Base-by-base conservation (phyloP, 2,329 filamentous ascomycete species). In the Aspergillus ustus region DNA sequence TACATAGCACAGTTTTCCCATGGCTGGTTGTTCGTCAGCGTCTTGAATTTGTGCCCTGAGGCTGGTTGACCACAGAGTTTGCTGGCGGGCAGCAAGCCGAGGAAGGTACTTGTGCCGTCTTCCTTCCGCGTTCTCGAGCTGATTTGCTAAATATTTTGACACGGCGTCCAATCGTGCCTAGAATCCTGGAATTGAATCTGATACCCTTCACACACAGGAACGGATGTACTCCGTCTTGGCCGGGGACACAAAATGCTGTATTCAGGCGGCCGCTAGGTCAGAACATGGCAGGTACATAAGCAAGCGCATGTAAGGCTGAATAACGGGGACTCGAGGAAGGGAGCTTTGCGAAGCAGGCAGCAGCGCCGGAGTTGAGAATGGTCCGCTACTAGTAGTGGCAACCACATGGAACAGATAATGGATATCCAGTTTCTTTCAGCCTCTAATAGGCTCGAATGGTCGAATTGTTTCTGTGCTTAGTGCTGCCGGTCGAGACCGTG, bases 231-330 rank as follows among this genome's bases (percentile, higher is more conserved):
- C 5, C 19, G 15, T 7, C 20, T 25, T 22, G 20, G 19, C 28
- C 29, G 19, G 25, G 25, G 19, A 34, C 19, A 55, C 17, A 13
- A 37, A 13, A n/a, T 49, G 20, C 19, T 48, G 11, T 11, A 25
- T 19, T 25, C 29, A 28, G 20, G 20, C 31, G 13, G 13, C 29
- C 22, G 4, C 28, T 19, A 29, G 20, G 7, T 7, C 19, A 25
- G 25, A 22, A 9, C 37, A 28, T 31, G 22, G 7, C 29, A 11
- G 25, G 17, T 22, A 43, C 9, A 15, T 50, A n/a, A 9, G 4
- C 28, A 49, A 56, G 53, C 44, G 49, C 53, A 56, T 51, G 31
- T 57, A 22, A 57, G 48, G 55, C 25, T 52, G 55, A 40, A 43
- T 50, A 40, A 40, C 34, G 15, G 11, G 11, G 15, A 15, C 45